These are phyloP conservation scores for Oehlia diaphana DNA, from an alignment of 192 early-diverging fungal genomes.

Conservation along the genomic window DNA sequence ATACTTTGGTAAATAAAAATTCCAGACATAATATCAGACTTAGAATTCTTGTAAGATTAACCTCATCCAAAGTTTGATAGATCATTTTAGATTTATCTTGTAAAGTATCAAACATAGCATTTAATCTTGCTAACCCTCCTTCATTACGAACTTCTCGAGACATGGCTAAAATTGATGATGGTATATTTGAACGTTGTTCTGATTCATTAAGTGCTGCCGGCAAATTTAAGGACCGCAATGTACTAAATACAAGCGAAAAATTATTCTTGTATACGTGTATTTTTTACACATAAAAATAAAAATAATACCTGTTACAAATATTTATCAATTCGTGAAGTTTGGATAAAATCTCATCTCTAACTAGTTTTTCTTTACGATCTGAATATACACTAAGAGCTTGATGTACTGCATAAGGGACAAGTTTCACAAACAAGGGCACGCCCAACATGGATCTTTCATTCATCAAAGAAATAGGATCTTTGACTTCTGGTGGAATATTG, in stretches of 20 bases:
- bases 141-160: conserved; percentile 73
- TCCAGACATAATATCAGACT: not conserved
- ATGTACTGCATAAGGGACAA: conserved; percentile 91
- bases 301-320: conserved; percentile 58
- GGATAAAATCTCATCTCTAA: conserved; percentile 65
- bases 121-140: conserved; percentile 66
- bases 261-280: not conserved
- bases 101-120: conserved; percentile 66
- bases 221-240: conserved; percentile 67
- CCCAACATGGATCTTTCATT: conserved; percentile 52
- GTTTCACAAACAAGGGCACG: conserved; percentile 76
- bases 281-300: not conserved
- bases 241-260: conserved; percentile 36
- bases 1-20: conserved; percentile 36
- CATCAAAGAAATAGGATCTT: conserved; percentile 69
- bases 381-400: conserved; percentile 85
- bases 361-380: conserved; percentile 76
- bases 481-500: conserved; percentile 49
- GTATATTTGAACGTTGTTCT: conserved; percentile 75
- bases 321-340: conserved; percentile 69
- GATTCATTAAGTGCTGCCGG: conserved; percentile 70
- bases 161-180: conserved; percentile 65
- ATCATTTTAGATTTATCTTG: conserved; percentile 51
- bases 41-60: conserved; percentile 11
- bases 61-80: conserved; percentile 62